Base-by-base conservation (phyloP, 805 yeast species). In the Candida adriatica region DNA sequence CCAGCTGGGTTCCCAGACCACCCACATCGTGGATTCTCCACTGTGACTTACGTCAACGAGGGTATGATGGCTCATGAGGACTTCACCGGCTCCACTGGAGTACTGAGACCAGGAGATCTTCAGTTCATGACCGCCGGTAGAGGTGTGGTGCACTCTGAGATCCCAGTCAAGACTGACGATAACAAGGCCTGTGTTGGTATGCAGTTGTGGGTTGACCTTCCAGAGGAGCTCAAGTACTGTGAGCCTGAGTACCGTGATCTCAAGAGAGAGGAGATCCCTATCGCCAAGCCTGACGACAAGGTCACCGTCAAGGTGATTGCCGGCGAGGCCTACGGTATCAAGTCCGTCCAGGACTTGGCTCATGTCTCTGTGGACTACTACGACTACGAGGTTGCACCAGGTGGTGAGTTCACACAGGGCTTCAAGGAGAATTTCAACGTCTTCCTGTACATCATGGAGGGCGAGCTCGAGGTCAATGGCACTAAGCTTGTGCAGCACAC, bases 41-140 rank as follows among this genome's bases (percentile, higher is more conserved):
- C 92, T n/a, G 70, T 83, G 34, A 79, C 90, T 0, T 68, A 77
- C 38, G 57, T 81, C 30, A 58, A 73, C 35, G 64, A 72, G 29
- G 90, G 90, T 23, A 72, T 69, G 42, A 59, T 82, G 56, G 81
- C 84, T 5, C 94, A 82, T 52, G 87, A 80, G 51, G 96, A 87
- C 54, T 84, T 86, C 58, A 82, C 94, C 2, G 95, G 95, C 1
- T 62, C 80, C n/a, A 67, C 70, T 32, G 95, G 95, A 34, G 65
- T 83, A 7, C 59, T 87, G 32, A 66, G 71, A 39, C 74, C 85
- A 6, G 95, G 95, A 35, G 96, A 86, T 53, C 62, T 87, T 43
- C 96, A 86, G 56, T 85, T 86, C 56, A 86, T 86, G 95, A 86
- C 95, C 17, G 95, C 95, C 5, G 95, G 95, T 38, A 71, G 70